phyloP scores from a whole-genome alignment of 495 filamentous ascomycete genomes.

The Chlorociboria aeruginascens region DNA sequence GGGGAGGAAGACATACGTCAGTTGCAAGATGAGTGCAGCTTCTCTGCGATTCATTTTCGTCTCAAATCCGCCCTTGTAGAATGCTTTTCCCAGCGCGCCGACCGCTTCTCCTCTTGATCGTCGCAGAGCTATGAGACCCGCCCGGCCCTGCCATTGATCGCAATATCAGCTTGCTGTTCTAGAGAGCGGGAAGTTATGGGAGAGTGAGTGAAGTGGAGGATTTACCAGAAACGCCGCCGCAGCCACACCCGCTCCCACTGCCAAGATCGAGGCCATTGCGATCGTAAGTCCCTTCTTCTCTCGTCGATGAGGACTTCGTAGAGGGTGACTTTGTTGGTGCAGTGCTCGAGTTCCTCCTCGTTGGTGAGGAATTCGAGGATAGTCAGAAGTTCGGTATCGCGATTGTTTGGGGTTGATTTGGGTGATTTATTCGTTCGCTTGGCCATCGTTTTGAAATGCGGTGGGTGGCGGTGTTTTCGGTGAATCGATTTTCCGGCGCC shows the following conservation, averaged over 20 bases:
- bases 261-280: conserved; percentile 62
- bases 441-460: no score
- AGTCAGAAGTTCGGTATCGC: no score
- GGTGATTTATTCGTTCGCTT: no score
- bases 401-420: no score
- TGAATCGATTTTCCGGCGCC: no score
- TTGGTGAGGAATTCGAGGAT: no score
- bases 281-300: not conserved
- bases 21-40: conserved; percentile 80
- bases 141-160: conserved; percentile 54
- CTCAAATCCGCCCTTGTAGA: conserved; percentile 97
- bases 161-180: conserved; percentile 1
- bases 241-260: conserved; percentile 66
- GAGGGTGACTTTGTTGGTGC: no score
- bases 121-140: conserved; percentile 78
- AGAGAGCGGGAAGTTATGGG: not conserved
- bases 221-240: conserved; percentile 68
- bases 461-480: no score
- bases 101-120: conserved; percentile 63
- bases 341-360: no score
- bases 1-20: conserved; percentile 50
- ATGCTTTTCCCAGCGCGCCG: conserved; percentile 72
- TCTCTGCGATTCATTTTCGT: conserved; percentile 83
- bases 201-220: not conserved
- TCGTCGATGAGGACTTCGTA: no score